Conservation (phyloP, 1,139 yeast genomes). For the Casaregolazyma suthepensis region DNA sequence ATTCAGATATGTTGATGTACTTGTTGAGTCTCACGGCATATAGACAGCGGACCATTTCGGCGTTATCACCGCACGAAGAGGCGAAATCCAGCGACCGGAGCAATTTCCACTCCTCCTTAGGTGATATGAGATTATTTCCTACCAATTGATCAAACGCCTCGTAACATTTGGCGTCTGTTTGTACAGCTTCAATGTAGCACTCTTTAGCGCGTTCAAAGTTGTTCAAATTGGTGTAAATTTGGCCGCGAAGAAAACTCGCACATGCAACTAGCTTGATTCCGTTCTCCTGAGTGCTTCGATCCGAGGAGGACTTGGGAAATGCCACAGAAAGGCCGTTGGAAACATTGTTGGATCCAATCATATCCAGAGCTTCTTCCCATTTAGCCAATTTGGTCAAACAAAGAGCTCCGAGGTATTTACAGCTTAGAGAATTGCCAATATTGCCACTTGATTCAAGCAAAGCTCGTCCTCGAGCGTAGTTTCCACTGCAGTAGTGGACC, state of each 20-base stretch:
- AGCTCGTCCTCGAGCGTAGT: constrained; percentile 67
- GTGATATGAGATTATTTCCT: constrained; percentile 68
- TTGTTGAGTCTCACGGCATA: constrained; percentile 75
- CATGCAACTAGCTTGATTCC: constrained; percentile 84
- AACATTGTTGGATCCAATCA: constrained; percentile 81
- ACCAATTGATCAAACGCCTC: constrained; percentile 87
- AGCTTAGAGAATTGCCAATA: constrained; percentile 50
- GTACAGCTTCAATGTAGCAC: constrained; percentile 79
- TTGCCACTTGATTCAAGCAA: constrained; percentile 22
- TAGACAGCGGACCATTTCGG: constrained; percentile 67
- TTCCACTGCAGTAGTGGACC: constrained; percentile 68
- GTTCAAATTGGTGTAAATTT: constrained; percentile 75
- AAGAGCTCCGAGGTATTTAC: constrained; percentile 76
- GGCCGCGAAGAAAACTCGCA: constrained; percentile 79
- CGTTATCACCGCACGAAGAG: constrained; percentile 64
- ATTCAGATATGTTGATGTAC: constrained; percentile 54
- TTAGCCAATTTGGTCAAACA: constrained; percentile 67
- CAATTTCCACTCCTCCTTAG: constrained; percentile 80
- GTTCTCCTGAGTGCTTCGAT: constrained; percentile 33
- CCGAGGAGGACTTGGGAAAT: background rate
- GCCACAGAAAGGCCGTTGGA: constrained; percentile 33
- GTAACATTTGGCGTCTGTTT: constrained; percentile 84
- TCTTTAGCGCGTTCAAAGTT: constrained; percentile 84
- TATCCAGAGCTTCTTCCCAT: constrained; percentile 85
- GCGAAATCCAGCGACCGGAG: constrained; percentile 62